phyloP scores from a whole-genome alignment of 768 basidiomycete species.

The Trametes cingulata region DNA sequence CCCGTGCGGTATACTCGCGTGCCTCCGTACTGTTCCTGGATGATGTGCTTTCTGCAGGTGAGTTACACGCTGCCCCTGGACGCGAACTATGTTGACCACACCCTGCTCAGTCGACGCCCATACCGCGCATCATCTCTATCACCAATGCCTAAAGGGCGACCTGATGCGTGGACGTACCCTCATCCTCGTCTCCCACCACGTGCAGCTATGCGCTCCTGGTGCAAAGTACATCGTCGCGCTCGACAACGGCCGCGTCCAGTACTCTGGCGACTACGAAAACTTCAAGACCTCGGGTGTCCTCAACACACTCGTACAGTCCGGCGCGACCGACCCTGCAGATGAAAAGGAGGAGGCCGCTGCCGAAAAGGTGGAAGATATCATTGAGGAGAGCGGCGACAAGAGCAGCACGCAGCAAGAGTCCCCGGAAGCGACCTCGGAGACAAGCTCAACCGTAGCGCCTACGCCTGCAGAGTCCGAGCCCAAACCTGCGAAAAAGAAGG shows the following conservation, averaged over 20 bases:
- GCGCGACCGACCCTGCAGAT: slow-evolving; percentile 38
- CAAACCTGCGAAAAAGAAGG: slow-evolving; percentile 42
- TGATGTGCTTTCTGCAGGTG: slow-evolving; percentile 64
- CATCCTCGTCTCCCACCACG: slow-evolving; percentile 91
- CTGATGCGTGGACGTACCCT: slow-evolving; percentile 79
- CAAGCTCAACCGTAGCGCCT: slow-evolving; percentile 44
- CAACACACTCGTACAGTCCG: slow-evolving; percentile 64
- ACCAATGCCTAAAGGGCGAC: slow-evolving; percentile 77
- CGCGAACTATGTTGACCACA: not conserved
- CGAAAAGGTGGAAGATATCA: slow-evolving; percentile 36
- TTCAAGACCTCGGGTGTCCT: slow-evolving; percentile 74
- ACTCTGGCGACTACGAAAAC: slow-evolving; percentile 61
- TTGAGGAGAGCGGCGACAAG: slow-evolving; percentile 24
- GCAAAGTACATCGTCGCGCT: slow-evolving; percentile 83
- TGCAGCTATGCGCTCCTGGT: slow-evolving; percentile 80
- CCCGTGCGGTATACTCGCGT: slow-evolving; percentile 88
- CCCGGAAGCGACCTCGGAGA: slow-evolving; percentile 38
- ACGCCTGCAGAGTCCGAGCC: slow-evolving; percentile 32
- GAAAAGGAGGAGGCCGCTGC: slow-evolving; percentile 47
- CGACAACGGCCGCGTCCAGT: slow-evolving; percentile 79
- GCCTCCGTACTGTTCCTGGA: slow-evolving; percentile 82
- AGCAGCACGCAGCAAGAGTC: slow-evolving; percentile 17
- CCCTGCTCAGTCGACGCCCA: slow-evolving; percentile 69
- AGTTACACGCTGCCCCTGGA: slow-evolving; percentile 3
- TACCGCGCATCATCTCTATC: slow-evolving; percentile 80